A percentile compares a stretch with the other conserved stretches of the same genome.
Evolutionary conservation across 495 filamentous ascomycete genomes (phyloP).

Genomic region (Saxophila tyrrhenica): DNA sequence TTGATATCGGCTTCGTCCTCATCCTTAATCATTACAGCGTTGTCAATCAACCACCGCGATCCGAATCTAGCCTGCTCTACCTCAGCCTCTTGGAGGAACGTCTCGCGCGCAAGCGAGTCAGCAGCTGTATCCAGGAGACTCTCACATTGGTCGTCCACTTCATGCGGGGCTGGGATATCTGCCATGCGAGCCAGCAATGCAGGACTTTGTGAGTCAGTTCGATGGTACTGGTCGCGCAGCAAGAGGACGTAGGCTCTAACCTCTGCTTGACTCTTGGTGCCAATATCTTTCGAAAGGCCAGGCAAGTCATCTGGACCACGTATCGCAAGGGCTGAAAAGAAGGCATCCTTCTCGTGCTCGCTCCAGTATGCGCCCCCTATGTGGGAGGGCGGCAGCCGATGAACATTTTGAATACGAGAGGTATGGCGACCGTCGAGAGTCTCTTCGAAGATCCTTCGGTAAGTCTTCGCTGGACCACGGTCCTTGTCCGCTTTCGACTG

Average conservation of each 20-base stretch:
- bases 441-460: background rate
- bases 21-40: too few relatives aligned
- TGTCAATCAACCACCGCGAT: background rate
- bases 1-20: too few relatives aligned
- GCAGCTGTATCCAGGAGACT: background rate
- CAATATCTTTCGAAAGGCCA: constrained; percentile 51
- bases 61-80: background rate
- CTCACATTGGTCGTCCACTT: background rate
- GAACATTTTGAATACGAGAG: background rate
- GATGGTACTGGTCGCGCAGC: constrained; percentile 34
- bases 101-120: background rate
- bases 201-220: constrained; percentile 12
- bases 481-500: background rate
- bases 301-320: constrained; percentile 49
- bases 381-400: constrained; percentile 35
- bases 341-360: constrained; percentile 50
- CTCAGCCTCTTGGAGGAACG: background rate
- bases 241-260: constrained; percentile 54
- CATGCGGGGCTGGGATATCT: background rate
- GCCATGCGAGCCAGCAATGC: constrained; percentile 34
- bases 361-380: constrained; percentile 63
- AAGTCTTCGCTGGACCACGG: background rate
- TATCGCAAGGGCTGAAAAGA: constrained; percentile 54
- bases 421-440: background rate
- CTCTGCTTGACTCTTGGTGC: constrained; percentile 64